Evolutionary conservation across 139 green algal genomes (phyloP).

Genomic region (Pseudopediastrum boryanum): DNA sequence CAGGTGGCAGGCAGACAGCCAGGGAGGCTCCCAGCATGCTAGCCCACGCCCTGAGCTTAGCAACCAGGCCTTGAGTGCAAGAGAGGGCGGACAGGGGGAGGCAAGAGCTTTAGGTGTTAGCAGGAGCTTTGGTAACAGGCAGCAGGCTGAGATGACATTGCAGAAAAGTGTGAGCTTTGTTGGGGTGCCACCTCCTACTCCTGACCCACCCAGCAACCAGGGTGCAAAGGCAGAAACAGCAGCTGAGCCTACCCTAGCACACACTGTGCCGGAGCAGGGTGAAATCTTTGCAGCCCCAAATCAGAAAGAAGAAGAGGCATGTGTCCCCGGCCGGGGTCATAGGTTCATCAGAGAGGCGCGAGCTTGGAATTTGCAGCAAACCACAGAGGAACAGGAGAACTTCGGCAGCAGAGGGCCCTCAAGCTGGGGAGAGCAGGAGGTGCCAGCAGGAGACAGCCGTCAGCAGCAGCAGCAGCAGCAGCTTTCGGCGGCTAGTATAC

Average conservation of each 20-base stretch:
- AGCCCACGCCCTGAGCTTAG: not conserved
- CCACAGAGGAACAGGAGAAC: not conserved
- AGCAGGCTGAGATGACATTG: too few relatives aligned
- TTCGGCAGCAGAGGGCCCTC: not conserved
- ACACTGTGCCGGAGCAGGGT: not conserved
- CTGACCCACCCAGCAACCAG: too few relatives aligned
- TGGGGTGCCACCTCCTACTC: not conserved
- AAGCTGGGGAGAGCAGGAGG: not conserved
- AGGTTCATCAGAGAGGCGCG: too few relatives aligned
- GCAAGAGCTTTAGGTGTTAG: not conserved
- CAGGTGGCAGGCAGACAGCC: not conserved
- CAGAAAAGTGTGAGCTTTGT: not conserved
- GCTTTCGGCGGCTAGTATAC: not conserved
- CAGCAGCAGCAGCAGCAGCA: slow-evolving; percentile 2
- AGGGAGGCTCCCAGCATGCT: not conserved
- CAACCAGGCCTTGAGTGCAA: not conserved
- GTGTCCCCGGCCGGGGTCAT: not conserved
- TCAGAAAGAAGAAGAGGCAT: not conserved
- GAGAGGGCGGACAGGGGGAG: not conserved
- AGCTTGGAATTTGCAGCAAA: too few relatives aligned
- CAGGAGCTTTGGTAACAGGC: too few relatives aligned
- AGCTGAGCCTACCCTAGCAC: not conserved
- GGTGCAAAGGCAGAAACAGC: too few relatives aligned
- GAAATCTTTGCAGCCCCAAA: not conserved
- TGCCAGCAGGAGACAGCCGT: too few relatives aligned